Conservation (phyloP, 345 rosid genomes). For the Acer yangbiense region DNA sequence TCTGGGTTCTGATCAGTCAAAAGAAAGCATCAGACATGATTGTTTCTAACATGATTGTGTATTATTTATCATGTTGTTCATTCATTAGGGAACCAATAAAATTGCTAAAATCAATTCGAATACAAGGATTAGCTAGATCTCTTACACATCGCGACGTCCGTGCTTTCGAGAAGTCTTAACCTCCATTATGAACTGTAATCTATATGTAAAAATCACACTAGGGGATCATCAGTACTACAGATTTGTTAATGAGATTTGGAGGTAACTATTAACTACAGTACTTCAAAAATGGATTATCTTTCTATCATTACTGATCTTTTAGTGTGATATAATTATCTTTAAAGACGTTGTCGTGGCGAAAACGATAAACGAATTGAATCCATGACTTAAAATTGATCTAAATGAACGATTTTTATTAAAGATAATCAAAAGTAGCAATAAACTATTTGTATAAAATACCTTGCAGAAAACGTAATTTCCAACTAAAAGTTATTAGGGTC, state of each 20-base stretch:
- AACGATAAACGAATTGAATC: too few species aligned
- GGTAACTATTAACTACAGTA: background rate
- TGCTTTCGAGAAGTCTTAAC: too few species aligned
- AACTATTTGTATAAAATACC: too few species aligned
- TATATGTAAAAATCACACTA: background rate
- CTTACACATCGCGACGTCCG: too few species aligned
- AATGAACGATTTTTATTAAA: too few species aligned
- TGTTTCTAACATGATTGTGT: conserved; percentile 22
- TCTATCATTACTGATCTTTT: background rate
- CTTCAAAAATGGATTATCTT: too few species aligned
- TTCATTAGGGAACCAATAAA: conserved; percentile 14
- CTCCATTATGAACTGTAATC: background rate
- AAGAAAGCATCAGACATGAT: conserved; percentile 21
- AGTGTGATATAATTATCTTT: background rate
- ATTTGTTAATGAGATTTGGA: background rate
- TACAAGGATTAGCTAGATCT: background rate
- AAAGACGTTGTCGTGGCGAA: background rate
- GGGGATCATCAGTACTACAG: background rate
- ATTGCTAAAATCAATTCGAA: conserved; percentile 7
- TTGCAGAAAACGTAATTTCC: too few species aligned
- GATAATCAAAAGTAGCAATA: too few species aligned
- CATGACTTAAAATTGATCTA: too few species aligned
- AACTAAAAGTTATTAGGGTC: too few species aligned
- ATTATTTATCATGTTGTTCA: conserved; percentile 18
- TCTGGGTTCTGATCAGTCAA: conserved; percentile 18